Conservation (phyloP, 208 protist genomes). For the Leishmania aethiopica region DNA sequence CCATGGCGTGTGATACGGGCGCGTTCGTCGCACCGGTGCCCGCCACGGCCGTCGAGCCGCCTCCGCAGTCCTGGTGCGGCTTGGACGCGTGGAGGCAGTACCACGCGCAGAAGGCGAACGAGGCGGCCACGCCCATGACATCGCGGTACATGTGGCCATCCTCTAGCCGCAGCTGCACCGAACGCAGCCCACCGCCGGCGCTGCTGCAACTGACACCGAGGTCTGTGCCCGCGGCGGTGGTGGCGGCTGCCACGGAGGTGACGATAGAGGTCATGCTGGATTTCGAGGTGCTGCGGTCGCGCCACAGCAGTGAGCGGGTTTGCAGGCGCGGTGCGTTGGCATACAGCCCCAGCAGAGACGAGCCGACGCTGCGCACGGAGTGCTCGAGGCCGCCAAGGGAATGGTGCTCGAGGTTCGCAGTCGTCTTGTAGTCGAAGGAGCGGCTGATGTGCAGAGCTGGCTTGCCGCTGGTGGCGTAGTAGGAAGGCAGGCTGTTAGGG, state of each 20-base stretch:
- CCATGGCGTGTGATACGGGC: background rate
- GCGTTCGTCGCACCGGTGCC: background rate
- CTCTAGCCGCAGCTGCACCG: constrained; percentile 6
- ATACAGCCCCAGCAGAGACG: constrained; percentile 5
- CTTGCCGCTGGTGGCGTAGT: constrained; percentile 23
- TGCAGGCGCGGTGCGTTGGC: constrained; percentile 1
- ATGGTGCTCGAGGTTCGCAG: constrained; percentile 28
- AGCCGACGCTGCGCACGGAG: constrained; percentile 25
- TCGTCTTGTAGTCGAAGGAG: constrained; percentile 40
- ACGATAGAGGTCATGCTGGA: constrained; percentile 20
- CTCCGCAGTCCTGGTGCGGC: constrained; percentile 20
- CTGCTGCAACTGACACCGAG: background rate
- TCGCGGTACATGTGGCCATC: constrained; percentile 8
- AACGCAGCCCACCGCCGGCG: constrained; percentile 1
- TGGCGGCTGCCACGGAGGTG: background rate
- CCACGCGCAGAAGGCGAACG: constrained; percentile 34
- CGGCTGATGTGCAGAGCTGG: constrained; percentile 25
- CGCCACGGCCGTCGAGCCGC: background rate
- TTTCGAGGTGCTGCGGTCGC: constrained; percentile 5
- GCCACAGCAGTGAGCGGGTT: constrained; percentile 10
- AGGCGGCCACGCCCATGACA: background rate
- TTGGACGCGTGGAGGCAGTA: constrained; percentile 50
- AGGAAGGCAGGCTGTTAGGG: constrained; percentile 21
- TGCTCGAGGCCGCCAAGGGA: constrained; percentile 24
- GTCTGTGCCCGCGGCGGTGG: constrained; percentile 5